Evolutionary conservation across 2,329 filamentous ascomycete genomes (phyloP), one percentile per base, ranked within the genome.

Genomic region (Lachnellula occidentalis): DNA sequence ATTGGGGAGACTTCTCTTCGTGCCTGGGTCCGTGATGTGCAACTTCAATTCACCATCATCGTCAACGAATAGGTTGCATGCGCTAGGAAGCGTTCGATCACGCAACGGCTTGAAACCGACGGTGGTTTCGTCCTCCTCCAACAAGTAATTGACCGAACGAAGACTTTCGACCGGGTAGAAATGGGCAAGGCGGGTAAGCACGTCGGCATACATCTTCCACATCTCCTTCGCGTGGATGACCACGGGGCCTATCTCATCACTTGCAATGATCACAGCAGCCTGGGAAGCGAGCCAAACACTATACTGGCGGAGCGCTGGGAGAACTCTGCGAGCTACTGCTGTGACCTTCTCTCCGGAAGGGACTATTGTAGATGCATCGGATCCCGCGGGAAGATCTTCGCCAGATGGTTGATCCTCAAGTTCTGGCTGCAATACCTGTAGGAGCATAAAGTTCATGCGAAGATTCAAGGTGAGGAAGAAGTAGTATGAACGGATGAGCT

Each of bases 391-490:
- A 53, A 80, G 75, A 21, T 73, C 72, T 46, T 65, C 62, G 4
- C 63, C 66, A 45, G 45, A 55, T 14, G 53, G 45, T 31, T 56
- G 50, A 68, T 83, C 77, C 53, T 83, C 79, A 3, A 95, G 76
- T 62, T 90, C 86, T n/a, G 81, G 78, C 59, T 86, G 76, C 36
- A 95, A 75, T 27, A 86, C 74, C 50, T 86, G 83, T 45, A 92
- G 79, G 34, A 96, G 76, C 1, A 81, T 80, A 53, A 85, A 81
- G 64, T 95, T 86, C 9, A 87, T 90, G 50, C 86, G 86, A 47
- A 90, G 76, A 65, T 95, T 96, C 58, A 95, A 81, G 22, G 85
- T 80, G 45, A 95, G 76, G 56, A 88, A 83, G 64, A 86, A 91
- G 56, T 81, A 77, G 60, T 77, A 81, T 9, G 80, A 79, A 34